Evolutionary conservation across 2,329 filamentous ascomycete genomes (phyloP).

Genomic region (Chalaropsis ovoidea): DNA sequence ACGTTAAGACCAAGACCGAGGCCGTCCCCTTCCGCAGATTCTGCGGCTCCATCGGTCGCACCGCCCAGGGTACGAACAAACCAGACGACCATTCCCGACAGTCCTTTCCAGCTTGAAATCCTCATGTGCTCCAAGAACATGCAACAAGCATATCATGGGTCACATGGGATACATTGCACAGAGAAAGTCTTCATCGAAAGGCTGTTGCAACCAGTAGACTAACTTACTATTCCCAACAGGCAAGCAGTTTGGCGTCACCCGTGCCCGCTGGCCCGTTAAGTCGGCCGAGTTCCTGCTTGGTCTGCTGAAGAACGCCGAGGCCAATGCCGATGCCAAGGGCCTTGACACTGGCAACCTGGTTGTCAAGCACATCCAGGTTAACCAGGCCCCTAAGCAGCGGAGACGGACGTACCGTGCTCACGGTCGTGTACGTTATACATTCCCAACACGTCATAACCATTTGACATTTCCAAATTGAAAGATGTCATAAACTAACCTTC

Average conservation of each 20-base stretch:
- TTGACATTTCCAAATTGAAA: neutral
- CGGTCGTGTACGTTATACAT: conserved; percentile 74
- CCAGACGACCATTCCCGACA: conserved; percentile 13
- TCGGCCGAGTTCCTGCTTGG: conserved; percentile 95
- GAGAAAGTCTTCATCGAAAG: conserved; percentile 26
- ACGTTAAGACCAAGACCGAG: conserved; percentile 94
- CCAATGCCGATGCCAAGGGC: conserved; percentile 94
- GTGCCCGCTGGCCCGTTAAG: conserved; percentile 98
- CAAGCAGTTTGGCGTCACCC: conserved; percentile 97
- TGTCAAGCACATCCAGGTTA: conserved; percentile 99
- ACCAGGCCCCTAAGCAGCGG: conserved; percentile 99
- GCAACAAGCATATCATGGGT: neutral
- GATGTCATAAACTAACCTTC: conserved; percentile 9
- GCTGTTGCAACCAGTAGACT: conserved; percentile 12
- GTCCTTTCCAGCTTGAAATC: neutral
- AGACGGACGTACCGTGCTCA: conserved; percentile 99
- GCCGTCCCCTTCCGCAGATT: conserved; percentile 97
- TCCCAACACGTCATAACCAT: neutral
- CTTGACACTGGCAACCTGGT: conserved; percentile 94
- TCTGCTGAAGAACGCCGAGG: conserved; percentile 94
- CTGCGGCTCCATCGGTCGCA: conserved; percentile 88
- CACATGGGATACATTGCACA: conserved; percentile 28
- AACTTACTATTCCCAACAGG: conserved; percentile 43
- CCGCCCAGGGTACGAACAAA: conserved; percentile 82
- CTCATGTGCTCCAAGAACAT: neutral